These are phyloP conservation scores for Fraxinus velutina DNA, from an alignment of 305 asterid genomes.

Conservation along the genomic window DNA sequence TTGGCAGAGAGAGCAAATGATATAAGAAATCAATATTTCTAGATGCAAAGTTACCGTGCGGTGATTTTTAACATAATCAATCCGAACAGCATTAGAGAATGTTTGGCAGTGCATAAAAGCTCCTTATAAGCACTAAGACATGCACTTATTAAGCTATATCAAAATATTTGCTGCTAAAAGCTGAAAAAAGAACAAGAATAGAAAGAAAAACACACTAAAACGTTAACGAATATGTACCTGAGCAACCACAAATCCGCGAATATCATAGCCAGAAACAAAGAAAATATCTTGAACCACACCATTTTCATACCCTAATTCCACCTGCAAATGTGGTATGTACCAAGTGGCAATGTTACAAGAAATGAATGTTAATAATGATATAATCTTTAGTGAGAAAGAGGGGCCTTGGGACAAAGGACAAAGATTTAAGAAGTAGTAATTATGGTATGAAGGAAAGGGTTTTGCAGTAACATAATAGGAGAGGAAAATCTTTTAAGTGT, in stretches of 20 bases:
- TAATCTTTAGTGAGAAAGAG: not conserved
- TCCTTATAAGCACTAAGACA: not conserved
- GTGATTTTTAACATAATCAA: conserved; percentile 10
- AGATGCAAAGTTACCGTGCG: not conserved
- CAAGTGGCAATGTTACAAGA: conserved; percentile 3
- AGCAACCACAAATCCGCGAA: conserved; percentile 84
- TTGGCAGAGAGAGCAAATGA: conserved; percentile 15
- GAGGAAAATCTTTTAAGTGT: not conserved
- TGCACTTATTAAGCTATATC: conserved; percentile 7
- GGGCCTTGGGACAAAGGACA: not conserved
- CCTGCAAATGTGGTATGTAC: conserved; percentile 48
- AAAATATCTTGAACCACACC: conserved; percentile 65
- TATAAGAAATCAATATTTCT: not conserved
- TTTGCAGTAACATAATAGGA: not conserved
- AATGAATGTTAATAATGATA: conserved; percentile 3
- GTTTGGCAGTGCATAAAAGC: not conserved
- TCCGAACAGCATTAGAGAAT: not conserved
- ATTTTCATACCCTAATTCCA: conserved; percentile 72
- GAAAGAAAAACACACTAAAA: conserved; percentile 5
- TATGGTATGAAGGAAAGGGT: conserved; percentile 11
- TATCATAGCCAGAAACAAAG: conserved; percentile 81
- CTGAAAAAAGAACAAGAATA: conserved; percentile 4
- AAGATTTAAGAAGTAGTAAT: not conserved
- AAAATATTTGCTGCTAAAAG: conserved; percentile 11
- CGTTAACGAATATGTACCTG: conserved; percentile 51